Evolutionary conservation across 2,329 filamentous ascomycete genomes (phyloP), one percentile per base, ranked within the genome.

Genomic region (Sclerotinia trifoliorum): DNA sequence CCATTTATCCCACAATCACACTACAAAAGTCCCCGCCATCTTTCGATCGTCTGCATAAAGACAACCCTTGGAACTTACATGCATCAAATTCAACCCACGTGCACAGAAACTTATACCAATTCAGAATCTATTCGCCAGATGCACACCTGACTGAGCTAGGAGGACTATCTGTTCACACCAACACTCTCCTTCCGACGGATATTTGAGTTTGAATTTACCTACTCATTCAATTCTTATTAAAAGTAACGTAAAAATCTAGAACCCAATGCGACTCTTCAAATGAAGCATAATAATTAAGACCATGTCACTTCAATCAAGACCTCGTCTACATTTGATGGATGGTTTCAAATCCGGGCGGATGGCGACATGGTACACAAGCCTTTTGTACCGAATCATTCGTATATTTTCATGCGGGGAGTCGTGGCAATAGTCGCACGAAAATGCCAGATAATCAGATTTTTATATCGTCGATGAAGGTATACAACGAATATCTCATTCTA

Each of bases 391-490:
- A 42, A 42, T 61, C 58, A 49, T 61, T 61, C 44, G 42, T 39
- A 32, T 24, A 19, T 49, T 13, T 11, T 19, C 19, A 39, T 39
- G 46, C 46, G 46, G 60, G 60, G 46, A 63, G 60, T 63, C 60
- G 60, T 63, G 60, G 60, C 60, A 63, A 32, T 49, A 15, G 58
- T 62, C 5, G 44, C 35, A 65, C 49, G 62, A 69, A 66, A 65
- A 55, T 66, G 54, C 64, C 11, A 66, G 64, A 58, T 66, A 60
- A 61, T 58, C 64, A 60, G 44, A 66, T 60, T 49, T 49, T 19
- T 8, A 48, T 39, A 35, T 35, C 51, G 24, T 39, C 35, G 61
- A 52, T 44, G 11, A 29, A 58, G 13, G 6, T 21, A 15, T 35
- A 29, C 55, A 44, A 17, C 26, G 17, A 13, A 32, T 62, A 35